phyloP scores from a whole-genome alignment of 2,329 filamentous ascomycete species.

The Eutypa lata region DNA sequence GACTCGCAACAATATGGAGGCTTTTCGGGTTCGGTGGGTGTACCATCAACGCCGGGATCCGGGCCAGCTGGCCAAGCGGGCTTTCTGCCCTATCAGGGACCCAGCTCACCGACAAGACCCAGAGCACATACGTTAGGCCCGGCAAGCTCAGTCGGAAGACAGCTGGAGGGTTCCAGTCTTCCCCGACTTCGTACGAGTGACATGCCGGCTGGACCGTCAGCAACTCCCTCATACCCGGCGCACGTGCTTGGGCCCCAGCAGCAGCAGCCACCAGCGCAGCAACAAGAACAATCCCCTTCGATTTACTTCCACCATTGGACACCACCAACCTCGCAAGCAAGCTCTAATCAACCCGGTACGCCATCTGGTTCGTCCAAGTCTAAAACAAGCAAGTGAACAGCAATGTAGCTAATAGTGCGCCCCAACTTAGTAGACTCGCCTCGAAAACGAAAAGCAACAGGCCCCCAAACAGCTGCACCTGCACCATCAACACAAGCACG shows the following conservation, averaged over 20 bases:
- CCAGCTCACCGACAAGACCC: slow-evolving; percentile 47
- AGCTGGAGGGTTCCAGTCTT: slow-evolving; percentile 35
- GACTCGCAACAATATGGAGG: slow-evolving; percentile 45
- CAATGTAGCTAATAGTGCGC: slow-evolving; percentile 37
- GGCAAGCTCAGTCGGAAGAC: slow-evolving; percentile 34
- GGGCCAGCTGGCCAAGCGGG: slow-evolving; percentile 34
- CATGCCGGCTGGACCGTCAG: slow-evolving; percentile 29
- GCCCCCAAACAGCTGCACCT: slow-evolving; percentile 46
- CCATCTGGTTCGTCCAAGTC: slow-evolving; percentile 69
- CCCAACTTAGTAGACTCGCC: slow-evolving; percentile 68
- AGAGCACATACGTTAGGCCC: slow-evolving; percentile 48
- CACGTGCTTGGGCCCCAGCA: slow-evolving; percentile 50
- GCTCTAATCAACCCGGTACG: slow-evolving; percentile 65
- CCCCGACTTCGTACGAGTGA: slow-evolving; percentile 45
- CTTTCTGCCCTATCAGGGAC: slow-evolving; percentile 41
- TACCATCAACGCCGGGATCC: slow-evolving; percentile 42
- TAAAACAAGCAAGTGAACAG: slow-evolving; percentile 44
- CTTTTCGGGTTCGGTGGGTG: slow-evolving; percentile 37
- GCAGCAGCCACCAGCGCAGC: slow-evolving; percentile 48
- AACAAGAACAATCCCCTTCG: slow-evolving; percentile 66
- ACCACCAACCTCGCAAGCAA: slow-evolving; percentile 66
- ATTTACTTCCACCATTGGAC: slow-evolving; percentile 95
- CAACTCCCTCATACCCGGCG: slow-evolving; percentile 40
- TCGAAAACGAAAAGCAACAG: slow-evolving; percentile 77
- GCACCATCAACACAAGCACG: slow-evolving; percentile 44